Evolutionary conservation across 371 early-diverging fungal genomes (phyloP), one percentile per base, ranked within the genome.

Genomic region (Mucor mucedo): DNA sequence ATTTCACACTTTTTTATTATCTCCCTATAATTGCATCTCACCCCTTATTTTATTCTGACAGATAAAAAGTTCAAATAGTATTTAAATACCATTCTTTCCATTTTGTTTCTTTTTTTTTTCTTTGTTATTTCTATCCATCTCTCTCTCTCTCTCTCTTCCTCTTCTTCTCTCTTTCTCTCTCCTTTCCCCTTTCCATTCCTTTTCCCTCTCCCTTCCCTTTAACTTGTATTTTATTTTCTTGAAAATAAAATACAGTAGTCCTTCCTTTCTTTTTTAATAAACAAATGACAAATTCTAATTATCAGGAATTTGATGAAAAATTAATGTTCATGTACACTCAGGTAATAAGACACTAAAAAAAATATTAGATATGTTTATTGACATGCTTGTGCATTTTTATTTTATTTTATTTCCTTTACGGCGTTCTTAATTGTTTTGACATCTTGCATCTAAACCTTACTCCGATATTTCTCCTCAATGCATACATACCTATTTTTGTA

Each of bases 171-270:
- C 52, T 48, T 56, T 35, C 62, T 65, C 61, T 56, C 49, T 38
- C 21, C 28, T 56, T 48, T 56, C 42, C 62, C 69, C 61, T 57
- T 65, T 57, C 62, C 69, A 53, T 69, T 65, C 65, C 61, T 69
- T 64, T 69, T 53, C 45, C 21, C 61, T 64, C 60, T 69, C 45
- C 53, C 38, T 49, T 50, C 32, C 27, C 33, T 52, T 41, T 52
- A 32, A 28, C 16, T 50, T 60, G n/a, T 30, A 42, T 42, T 56
- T 56, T 56, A 33, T 45, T 44, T 54, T 35, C 47, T 54, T 62
- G 50, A 62, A 35, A 35, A 56, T 38, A 60, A 52, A 60, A 52
- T 50, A 60, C 40, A 48, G 21, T 33, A 38, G 49, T 58, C 59
- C 47, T 60, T 49, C 38, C 52, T 60, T 60, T 49, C 38, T 41